Evolutionary conservation across 2,329 filamentous ascomycete genomes (phyloP), one percentile per base, ranked within the genome.

Genomic region (Nannizzia gypsea): DNA sequence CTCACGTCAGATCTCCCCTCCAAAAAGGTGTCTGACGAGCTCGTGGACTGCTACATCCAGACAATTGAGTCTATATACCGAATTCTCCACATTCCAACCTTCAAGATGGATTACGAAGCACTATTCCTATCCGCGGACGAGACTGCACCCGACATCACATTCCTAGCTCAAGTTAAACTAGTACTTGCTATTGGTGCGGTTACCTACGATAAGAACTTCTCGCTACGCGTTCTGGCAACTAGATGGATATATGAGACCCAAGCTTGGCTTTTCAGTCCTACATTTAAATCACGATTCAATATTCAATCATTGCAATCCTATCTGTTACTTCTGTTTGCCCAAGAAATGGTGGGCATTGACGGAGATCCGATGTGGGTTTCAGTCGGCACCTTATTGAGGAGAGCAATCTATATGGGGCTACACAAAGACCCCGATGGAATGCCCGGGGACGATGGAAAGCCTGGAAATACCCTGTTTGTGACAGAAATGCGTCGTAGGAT

Each of bases 31-130:
- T 77, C 79, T 0, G 81, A 84, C 61, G 68, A 76, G 57, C 74
- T 84, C 1, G 71, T 84, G 15, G 73, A 78, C 8, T 69, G 73
- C 34, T 84, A 84, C 70, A 70, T 86, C 20, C 72, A 80, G 54
- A 79, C 79, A 0, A 77, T 81, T 63, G 82, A 85, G 64, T 78
- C 79, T 0, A 77, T 81, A 13, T 77, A 81, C 63, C 77, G 83
- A 1, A 75, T 86, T 20, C 61, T 86, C 9, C 80, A 86, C 66
- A 67, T 81, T 0, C 82, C 83, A 0, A 79, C 77, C 0, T 85
- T 86, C 63, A 72, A 74, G 55, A 72, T 72, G 8, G 79, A 82
- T 31, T 86, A 84, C 64, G 77, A 81, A 20, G 73, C 75, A 0
- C 67, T 81, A 6, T 86, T 82, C 81, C 70, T 69, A 0, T 72